Percentiles rank a stretch among this genome's conserved stretches.
Conservation (phyloP, 768 basidiomycete species). For the Termitomyces sp. region DNA sequence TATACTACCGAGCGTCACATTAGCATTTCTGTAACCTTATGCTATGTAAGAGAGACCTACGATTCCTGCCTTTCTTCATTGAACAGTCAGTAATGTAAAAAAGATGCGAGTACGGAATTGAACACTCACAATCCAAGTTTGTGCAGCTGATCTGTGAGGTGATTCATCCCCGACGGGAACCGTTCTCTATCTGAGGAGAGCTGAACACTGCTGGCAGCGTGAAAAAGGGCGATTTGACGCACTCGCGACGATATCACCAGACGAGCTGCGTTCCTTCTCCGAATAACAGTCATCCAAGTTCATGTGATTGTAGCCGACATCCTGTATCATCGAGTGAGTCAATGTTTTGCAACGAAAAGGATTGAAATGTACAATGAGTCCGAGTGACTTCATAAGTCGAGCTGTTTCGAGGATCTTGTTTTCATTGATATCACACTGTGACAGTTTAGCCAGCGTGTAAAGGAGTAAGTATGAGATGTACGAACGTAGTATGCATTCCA, state of each 20-base stretch:
- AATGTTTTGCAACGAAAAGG: background rate
- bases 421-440: constrained; percentile 59
- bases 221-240: constrained; percentile 1
- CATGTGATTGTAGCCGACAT: constrained; percentile 55
- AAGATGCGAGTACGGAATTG: background rate
- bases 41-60: constrained; percentile 21
- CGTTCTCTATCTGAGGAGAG: constrained; percentile 22
- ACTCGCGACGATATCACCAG: constrained; percentile 56
- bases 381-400: constrained; percentile 39
- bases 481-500: constrained; percentile 70
- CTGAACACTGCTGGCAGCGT: background rate
- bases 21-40: background rate
- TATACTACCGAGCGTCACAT: constrained; percentile 32
- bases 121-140: constrained; percentile 48
- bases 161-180: constrained; percentile 56
- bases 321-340: constrained; percentile 26
- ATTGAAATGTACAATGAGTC: constrained; percentile 39
- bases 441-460: background rate
- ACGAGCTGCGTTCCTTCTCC: constrained; percentile 47
- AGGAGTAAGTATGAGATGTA: background rate
- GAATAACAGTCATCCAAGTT: constrained; percentile 70
- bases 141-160: constrained; percentile 53
- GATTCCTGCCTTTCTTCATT: constrained; percentile 38
- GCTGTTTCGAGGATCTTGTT: constrained; percentile 49
- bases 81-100: background rate